These are phyloP conservation scores for Ogataea nonfermentans DNA, from an alignment of 805 yeast species.

Conservation along the genomic window DNA sequence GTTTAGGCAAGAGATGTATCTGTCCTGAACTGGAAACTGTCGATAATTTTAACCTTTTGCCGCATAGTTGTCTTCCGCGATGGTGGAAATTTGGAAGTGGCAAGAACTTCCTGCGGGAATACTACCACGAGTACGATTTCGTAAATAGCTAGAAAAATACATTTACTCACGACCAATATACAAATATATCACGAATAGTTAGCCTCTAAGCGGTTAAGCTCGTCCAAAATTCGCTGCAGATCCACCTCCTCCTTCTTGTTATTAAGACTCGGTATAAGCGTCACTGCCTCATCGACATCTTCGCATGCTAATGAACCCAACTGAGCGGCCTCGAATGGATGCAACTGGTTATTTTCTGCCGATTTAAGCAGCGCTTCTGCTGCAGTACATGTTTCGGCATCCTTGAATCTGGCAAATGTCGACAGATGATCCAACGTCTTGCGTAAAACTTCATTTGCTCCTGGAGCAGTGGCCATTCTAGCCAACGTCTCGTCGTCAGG, in stretches of 20 bases:
- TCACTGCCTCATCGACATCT: constrained; percentile 94
- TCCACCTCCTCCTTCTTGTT: constrained; percentile 84
- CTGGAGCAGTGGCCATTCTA: constrained; percentile 58
- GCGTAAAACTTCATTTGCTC: constrained; percentile 83
- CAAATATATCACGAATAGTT: constrained; percentile 24
- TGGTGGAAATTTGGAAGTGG: constrained; percentile 79
- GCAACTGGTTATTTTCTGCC: constrained; percentile 72
- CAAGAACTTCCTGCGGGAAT: constrained; percentile 51
- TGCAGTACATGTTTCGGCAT: constrained; percentile 88
- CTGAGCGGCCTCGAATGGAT: constrained; percentile 96
- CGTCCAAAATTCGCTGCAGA: constrained; percentile 81
- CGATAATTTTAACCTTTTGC: constrained; percentile 38
- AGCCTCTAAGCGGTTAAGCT: constrained; percentile 67
- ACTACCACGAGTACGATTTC: constrained; percentile 31
- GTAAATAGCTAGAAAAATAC: constrained; percentile 10
- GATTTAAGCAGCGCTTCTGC: constrained; percentile 81
- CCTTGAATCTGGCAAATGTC: constrained; percentile 85
- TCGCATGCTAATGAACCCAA: constrained; percentile 85
- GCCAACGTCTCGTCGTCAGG: constrained; percentile 50
- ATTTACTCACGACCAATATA: constrained; percentile 21
- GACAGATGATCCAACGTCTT: constrained; percentile 87
- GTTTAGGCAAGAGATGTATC: constrained; percentile 57
- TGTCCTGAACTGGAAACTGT: constrained; percentile 46
- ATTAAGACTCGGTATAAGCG: constrained; percentile 83
- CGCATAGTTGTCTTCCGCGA: constrained; percentile 62